Percentiles rank a stretch among this genome's conserved stretches.
Evolutionary conservation across 192 early-diverging fungal species (phyloP).

Genomic region (Chytriomyces sp.): DNA sequence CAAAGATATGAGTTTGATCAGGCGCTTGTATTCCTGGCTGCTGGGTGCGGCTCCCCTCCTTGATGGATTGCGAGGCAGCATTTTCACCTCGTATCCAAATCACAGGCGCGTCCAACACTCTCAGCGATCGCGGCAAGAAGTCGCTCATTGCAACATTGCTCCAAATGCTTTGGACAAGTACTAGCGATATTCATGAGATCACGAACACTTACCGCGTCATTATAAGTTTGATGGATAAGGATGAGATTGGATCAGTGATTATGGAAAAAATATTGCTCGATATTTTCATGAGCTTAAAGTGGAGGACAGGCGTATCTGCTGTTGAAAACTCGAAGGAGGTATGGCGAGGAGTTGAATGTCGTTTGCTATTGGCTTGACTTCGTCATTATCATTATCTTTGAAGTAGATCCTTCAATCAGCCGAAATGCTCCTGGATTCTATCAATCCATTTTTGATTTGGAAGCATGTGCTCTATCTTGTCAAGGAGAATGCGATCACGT

Average conservation of each 20-base stretch:
- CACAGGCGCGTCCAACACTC: neutral
- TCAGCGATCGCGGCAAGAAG: neutral
- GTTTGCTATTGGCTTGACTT: neutral
- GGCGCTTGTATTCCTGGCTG: conserved; percentile 91
- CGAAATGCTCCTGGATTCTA: conserved; percentile 87
- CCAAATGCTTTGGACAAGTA: conserved; percentile 20
- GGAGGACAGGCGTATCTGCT: conserved; percentile 6
- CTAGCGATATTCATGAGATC: conserved; percentile 37
- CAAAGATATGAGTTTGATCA: conserved; percentile 93
- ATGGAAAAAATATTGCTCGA: conserved; percentile 74
- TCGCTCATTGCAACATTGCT: conserved; percentile 12
- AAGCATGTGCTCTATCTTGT: conserved; percentile 55
- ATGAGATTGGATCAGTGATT: conserved; percentile 77
- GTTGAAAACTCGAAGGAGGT: conserved; percentile 19
- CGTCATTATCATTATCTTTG: neutral
- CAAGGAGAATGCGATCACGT: neutral
- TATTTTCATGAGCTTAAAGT: conserved; percentile 66
- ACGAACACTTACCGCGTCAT: conserved; percentile 77
- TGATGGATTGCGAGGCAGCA: neutral
- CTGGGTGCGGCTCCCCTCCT: conserved; percentile 22
- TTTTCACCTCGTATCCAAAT: neutral
- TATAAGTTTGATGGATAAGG: conserved; percentile 84
- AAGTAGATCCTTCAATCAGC: conserved; percentile 74
- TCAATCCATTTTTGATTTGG: conserved; percentile 87
- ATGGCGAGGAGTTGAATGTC: neutral